These are phyloP conservation scores for Umbelopsis sp. DNA, from an alignment of 192 early-diverging fungal species.

Conservation along the genomic window DNA sequence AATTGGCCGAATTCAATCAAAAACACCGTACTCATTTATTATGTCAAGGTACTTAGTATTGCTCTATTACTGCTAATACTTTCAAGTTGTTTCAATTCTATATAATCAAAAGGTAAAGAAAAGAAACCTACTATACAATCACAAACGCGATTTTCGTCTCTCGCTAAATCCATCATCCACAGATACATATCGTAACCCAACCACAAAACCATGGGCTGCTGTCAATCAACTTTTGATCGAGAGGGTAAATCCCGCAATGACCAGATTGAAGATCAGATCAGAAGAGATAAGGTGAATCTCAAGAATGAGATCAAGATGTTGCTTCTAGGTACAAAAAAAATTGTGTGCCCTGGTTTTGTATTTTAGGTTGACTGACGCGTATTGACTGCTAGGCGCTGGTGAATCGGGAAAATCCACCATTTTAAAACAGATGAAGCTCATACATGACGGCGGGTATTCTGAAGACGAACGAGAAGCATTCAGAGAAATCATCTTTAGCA, in stretches of 20 bases:
- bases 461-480: slow-evolving; percentile 88
- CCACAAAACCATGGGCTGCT: slow-evolving; percentile 77
- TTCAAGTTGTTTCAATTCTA: too few species aligned
- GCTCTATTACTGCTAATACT: too few species aligned
- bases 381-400: slow-evolving; percentile 72
- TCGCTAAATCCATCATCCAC: too few species aligned
- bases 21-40: not conserved
- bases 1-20: too few species aligned
- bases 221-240: slow-evolving; percentile 80
- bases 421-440: slow-evolving; percentile 97
- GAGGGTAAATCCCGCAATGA: slow-evolving; percentile 86
- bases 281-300: slow-evolving; percentile 77
- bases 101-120: not conserved
- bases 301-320: slow-evolving; percentile 97
- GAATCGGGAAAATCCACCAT: slow-evolving; percentile 98
- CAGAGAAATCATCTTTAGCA: slow-evolving; percentile 95
- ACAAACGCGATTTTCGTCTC: too few species aligned
- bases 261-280: slow-evolving; percentile 89
- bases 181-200: not conserved
- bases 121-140: not conserved
- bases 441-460: slow-evolving; percentile 93
- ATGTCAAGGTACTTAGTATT: too few species aligned
- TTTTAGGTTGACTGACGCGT: too few species aligned
- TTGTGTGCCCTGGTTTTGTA: not conserved
- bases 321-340: slow-evolving; percentile 69